Base-by-base conservation (phyloP, 1,284 basidiomycete genomes). In the Clitocybe nebularis region DNA sequence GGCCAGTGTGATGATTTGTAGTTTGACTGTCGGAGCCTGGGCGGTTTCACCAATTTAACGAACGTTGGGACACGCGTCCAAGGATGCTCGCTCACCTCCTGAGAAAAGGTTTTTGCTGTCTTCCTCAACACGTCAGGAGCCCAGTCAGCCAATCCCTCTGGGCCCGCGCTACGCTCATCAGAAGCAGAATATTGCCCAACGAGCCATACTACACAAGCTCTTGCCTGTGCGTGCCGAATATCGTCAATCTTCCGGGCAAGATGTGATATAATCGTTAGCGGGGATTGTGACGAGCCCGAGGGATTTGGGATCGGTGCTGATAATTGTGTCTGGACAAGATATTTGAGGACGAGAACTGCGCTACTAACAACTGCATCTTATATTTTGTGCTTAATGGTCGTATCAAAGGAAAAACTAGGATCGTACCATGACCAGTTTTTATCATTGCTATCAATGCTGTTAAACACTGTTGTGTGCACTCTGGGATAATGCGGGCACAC, bases 121-220 rank as follows among this genome's bases (percentile, higher is more conserved):
- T 84, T 84, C 13, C 93, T 71, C 6, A 95, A 66, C 3, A 93
- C 79, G 56, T 97, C 93, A 0, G 93, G 89, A 0, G 85, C 90
- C 88, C 89, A 93, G 14, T 78, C 72, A 3, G 72, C 64, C 2
- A 73, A 58, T 3, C 64, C 65, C 29, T 52, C 59, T 25, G 62
- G 54, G 14, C 57, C 64, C 42, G 45, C 49, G 5, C 47, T 47
- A 25, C 36, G 51, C 22, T 62, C 60, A 13, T 61, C 54, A 5
- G 63, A 61, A 5, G 68, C 69, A 2, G 86, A 75, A 59, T 89
- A 91, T 60, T 94, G 90, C 0, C 93, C 93, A 0, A 92, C 90
- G 0, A 96, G 75, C 91, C 92, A 94, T 28, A 92, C 67, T 0
- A 95, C 81, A 51, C 87, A 93, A 0, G 91, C 89, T 17, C 89